Evolutionary conservation across 805 yeast species (phyloP).

Genomic region (Danielozyma ontarioensis): DNA sequence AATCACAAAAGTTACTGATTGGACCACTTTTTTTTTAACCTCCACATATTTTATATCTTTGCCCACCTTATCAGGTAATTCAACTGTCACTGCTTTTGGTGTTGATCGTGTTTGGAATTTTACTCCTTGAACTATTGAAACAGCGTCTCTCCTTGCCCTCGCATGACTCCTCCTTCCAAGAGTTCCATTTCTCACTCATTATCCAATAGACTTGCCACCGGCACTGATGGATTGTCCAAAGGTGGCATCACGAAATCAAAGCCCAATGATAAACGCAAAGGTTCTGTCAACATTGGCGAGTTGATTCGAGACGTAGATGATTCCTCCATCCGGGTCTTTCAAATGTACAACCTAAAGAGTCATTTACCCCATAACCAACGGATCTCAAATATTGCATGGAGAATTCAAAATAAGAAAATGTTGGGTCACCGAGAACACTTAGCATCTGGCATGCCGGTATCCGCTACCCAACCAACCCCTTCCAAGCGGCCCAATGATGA

Average conservation of each 20-base stretch:
- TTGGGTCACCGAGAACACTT: constrained; percentile 4
- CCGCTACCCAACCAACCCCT: no score
- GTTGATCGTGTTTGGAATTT: no score
- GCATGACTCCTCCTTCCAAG: not conserved
- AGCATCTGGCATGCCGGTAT: not conserved
- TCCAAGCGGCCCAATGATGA: constrained; percentile 1
- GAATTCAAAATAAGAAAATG: constrained; percentile 36
- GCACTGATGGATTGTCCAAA: not conserved
- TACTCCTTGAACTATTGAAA: no score
- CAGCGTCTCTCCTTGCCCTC: no score
- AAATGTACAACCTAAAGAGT: constrained; percentile 37
- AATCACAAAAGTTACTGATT: no score
- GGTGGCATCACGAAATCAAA: not conserved
- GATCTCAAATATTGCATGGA: constrained; percentile 41
- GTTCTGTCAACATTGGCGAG: constrained; percentile 5
- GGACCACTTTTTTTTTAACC: not conserved
- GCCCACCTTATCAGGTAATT: no score
- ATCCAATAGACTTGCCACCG: not conserved
- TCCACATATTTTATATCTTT: not conserved
- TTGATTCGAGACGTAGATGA: constrained; percentile 30
- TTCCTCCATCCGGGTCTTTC: constrained; percentile 30
- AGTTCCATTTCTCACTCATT: no score
- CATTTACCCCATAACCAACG: constrained; percentile 39
- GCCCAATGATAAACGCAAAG: not conserved
- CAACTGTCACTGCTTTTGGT: no score